A percentile compares a stretch with the other conserved stretches of the same genome.
phyloP scores from a whole-genome alignment of 176 grass and related monocot genomes.

The Rhynchospora tenuis region DNA sequence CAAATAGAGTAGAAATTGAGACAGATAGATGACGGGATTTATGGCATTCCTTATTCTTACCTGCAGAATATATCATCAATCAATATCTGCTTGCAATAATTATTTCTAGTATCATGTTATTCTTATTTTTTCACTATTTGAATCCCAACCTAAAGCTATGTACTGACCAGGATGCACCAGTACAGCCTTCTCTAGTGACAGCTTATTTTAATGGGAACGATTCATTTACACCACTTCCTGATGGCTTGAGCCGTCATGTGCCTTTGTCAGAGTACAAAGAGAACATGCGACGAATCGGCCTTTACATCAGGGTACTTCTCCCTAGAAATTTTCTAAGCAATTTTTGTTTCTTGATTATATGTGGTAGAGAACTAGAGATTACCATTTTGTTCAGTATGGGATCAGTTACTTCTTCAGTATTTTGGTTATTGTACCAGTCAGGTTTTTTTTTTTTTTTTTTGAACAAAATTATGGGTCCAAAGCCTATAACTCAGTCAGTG shows the following conservation, averaged over 20 bases:
- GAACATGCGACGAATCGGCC: conserved; percentile 20
- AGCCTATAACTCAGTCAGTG: neutral
- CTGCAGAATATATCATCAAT: too few relatives aligned
- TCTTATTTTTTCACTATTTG: too few relatives aligned
- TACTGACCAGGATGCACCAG: too few relatives aligned
- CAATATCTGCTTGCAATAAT: too few relatives aligned
- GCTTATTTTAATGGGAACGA: neutral
- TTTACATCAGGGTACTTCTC: neutral
- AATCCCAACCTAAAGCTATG: too few relatives aligned
- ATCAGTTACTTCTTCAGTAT: neutral
- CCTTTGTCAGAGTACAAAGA: conserved; percentile 25
- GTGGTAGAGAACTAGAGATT: neutral
- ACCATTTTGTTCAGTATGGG: neutral
- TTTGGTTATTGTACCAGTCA: neutral
- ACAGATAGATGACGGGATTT: too few relatives aligned
- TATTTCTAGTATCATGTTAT: too few relatives aligned
- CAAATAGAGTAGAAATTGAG: too few relatives aligned
- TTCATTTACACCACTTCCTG: neutral
- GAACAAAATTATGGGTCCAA: too few relatives aligned
- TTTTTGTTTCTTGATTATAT: neutral
- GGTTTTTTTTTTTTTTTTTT: too few relatives aligned
- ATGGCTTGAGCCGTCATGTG: neutral
- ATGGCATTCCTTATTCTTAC: too few relatives aligned
- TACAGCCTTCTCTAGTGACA: neutral
- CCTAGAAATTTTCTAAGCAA: neutral